Percentiles rank a stretch among this genome's conserved stretches.
Evolutionary conservation across 2,329 filamentous ascomycete genomes (phyloP).

Genomic region (Cytospora leucostoma): DNA sequence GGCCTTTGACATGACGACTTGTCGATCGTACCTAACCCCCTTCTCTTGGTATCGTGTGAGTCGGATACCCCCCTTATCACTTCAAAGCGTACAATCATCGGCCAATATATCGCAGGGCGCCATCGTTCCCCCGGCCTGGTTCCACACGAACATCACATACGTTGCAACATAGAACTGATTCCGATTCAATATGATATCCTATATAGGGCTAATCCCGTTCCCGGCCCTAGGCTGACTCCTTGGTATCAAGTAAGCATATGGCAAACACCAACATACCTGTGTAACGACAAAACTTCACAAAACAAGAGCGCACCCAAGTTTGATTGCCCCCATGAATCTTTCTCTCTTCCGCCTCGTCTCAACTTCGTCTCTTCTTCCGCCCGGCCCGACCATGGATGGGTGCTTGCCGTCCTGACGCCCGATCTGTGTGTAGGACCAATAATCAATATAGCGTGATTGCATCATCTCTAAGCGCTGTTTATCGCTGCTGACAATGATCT

Average conservation of each 20-base stretch:
- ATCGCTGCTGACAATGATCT: conserved; percentile 19
- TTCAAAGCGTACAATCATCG: background rate
- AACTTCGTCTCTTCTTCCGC: background rate
- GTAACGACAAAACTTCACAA: conserved; percentile 4
- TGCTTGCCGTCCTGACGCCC: conserved; percentile 22
- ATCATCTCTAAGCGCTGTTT: conserved; percentile 9
- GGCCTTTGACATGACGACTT: background rate
- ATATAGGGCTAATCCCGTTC: background rate
- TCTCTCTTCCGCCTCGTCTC: conserved; percentile 12
- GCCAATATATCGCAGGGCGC: background rate
- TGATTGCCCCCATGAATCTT: conserved; percentile 11
- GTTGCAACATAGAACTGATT: background rate
- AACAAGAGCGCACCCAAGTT: conserved; percentile 1
- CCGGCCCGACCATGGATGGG: background rate
- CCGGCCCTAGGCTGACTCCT: background rate
- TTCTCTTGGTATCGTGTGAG: background rate
- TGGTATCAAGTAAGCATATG: conserved; percentile 10
- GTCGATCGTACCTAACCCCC: background rate
- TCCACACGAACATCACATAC: background rate
- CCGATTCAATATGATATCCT: conserved; percentile 1
- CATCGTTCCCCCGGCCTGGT: background rate
- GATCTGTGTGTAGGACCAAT: background rate
- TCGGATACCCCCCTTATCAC: background rate
- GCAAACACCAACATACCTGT: conserved; percentile 17
- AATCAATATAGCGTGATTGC: background rate